Evolutionary conservation across 495 filamentous ascomycete species (phyloP).

Genomic region (Aspergillus affinis): DNA sequence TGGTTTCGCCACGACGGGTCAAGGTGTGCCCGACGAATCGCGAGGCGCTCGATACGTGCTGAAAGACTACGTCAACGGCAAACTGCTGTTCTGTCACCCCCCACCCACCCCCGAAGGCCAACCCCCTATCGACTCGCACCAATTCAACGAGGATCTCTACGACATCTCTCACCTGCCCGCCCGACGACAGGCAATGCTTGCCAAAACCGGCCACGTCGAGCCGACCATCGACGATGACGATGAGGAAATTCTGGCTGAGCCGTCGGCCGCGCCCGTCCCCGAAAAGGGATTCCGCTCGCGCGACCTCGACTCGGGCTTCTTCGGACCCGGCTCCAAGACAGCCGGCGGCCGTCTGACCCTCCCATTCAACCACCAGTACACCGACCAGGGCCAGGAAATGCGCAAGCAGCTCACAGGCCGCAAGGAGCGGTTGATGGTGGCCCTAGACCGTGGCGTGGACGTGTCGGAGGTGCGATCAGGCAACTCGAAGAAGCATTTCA

Average conservation of each 20-base stretch:
- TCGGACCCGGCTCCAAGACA: slow-evolving; percentile 60
- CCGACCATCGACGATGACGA: slow-evolving; percentile 45
- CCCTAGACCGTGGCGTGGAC: slow-evolving; percentile 80
- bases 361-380: slow-evolving; percentile 85
- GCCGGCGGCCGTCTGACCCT: slow-evolving; percentile 65
- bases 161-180: slow-evolving; percentile 73
- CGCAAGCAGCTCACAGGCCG: slow-evolving; percentile 75
- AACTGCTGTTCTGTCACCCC: slow-evolving; percentile 87
- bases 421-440: slow-evolving; percentile 81
- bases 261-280: slow-evolving; percentile 15
- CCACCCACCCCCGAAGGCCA: slow-evolving; percentile 61
- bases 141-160: slow-evolving; percentile 91
- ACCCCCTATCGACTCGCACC: slow-evolving; percentile 59
- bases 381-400: slow-evolving; percentile 67
- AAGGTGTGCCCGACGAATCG: slow-evolving; percentile 89
- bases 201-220: slow-evolving; percentile 42
- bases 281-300: slow-evolving; percentile 66
- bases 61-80: slow-evolving; percentile 97
- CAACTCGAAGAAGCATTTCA: slow-evolving; percentile 91
- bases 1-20: slow-evolving; percentile 84
- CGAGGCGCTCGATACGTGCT: slow-evolving; percentile 86
- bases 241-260: slow-evolving; percentile 17
- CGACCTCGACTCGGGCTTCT: slow-evolving; percentile 82
- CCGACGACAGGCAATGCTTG: slow-evolving; percentile 58
- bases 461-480: slow-evolving; percentile 72